Base-by-base conservation (phyloP, 2,329 filamentous ascomycete genomes). In the Fusarium temperatum region DNA sequence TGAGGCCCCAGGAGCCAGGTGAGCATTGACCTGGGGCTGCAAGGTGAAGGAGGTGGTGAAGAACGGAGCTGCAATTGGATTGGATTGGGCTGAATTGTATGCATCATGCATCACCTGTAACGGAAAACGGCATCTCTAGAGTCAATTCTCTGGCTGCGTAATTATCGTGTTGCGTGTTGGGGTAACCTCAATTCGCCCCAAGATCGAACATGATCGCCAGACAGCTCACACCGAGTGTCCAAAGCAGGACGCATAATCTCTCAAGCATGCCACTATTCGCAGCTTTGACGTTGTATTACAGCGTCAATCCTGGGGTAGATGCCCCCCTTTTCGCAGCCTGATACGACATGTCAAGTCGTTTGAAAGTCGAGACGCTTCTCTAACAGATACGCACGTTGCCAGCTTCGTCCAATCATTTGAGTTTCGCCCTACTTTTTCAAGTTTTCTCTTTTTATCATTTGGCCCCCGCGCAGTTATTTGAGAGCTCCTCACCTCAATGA, bases 291-390 rank as follows among this genome's bases (percentile, higher is more conserved):
- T 66, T 69, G 59, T 39, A 64, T 65, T 70, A 66, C 70, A 77
- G 51, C 62, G 69, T 58, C 59, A 77, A 76, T 75, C 75, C 75
- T 77, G 71, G 75, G 75, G 73, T 72, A 76, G 53, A 38, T 61
- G 59, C 55, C 45, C 70, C 65, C 61, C 65, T 48, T 63, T 63
- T 45, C 45, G 38, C 42, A 55, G 45, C 50, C 72, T 74, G 72
- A 74, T 74, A 63, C 68, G 63, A 74, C 72, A 69, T 72, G 71
- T 72, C 72, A 74, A 61, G 63, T 57, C 60, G 70, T 70, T 66
- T 66, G 70, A 41, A 50, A 66, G 70, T 66, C 65, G 68, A 75
- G 63, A 75, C 72, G 72, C 68, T 66, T 69, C 72, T 73, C 63
- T 55, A 36, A 68, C 67, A 68, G 38, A 44, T 61, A 42, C 38